Evolutionary conservation across 345 rosid species (phyloP), one percentile per base, ranked within the genome.

Genomic region (Acer yangbiense): DNA sequence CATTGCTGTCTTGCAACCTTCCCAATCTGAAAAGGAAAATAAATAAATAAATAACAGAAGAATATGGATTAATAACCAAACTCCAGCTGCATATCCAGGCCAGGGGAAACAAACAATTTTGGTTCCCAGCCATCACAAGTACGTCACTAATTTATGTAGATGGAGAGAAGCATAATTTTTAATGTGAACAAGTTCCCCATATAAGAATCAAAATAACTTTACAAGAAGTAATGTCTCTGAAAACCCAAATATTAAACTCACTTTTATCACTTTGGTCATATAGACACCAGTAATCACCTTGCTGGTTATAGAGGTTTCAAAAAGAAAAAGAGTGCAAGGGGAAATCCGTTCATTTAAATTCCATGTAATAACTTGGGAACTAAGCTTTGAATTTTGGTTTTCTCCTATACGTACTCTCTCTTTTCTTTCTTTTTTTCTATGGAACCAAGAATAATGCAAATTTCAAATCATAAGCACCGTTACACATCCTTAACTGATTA

Each of bases 1-100:
- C 97, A 52, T 91, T 92, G 86, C 97, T 96, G 77, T 96, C 99
- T 82, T 96, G 99, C 80, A 94, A 77, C 85, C 99, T 92, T 76
- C 99, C 99, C 82, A 94, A 81, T 83, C 99, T 96, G 87, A 69
- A 75, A 84, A 16, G 50, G 50, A 48, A 2, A 20, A 0, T 1
- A 71, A 54, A 29, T 29, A n/a, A 35, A 17, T 0, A 65, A 20
- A 57, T 41, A 65, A 16, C 11, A 27, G 25, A 17, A 8, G 67
- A 25, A 41, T 18, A 58, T 17, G 65, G 39, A 76, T 17, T 43
- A 46, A 2, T 13, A 35, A 9, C n/a, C 63, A 57, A 55, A 23
- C 52, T 17, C 73, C 54, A 68, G 58, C 11, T 29, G 52, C 46
- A 43, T 43, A n/a, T 16, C 6, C 29, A 71, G n/a, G 23, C 48